Evolutionary conservation across 305 asterid genomes (phyloP), one percentile per base, ranked within the genome.

Genomic region (Solanum hybrid): DNA sequence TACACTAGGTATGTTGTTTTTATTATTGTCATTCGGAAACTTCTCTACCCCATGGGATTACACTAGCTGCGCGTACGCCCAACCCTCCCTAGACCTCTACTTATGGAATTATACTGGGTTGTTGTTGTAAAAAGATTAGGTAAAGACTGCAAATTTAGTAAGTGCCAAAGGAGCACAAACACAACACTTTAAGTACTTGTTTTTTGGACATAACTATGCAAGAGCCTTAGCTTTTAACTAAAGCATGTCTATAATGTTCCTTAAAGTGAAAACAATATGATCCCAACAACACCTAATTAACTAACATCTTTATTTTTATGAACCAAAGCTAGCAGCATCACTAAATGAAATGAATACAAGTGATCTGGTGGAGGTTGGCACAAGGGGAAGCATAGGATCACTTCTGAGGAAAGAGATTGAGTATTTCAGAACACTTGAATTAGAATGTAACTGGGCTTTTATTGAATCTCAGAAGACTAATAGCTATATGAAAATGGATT

Each of bases 321-420:
- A 71, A 26, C 9, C 77, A 71, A 71, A 71, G 85, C 81, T 1
- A 69, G 31, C 69, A 40, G 75, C 73, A 85, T 77, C n/a, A 10
- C 86, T 19, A 69, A 76, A 91, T 37, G 51, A 69, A 79, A 93
- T 94, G 98, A 89, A 87, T 24, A 90, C 92, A 85, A 87, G 73
- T 77, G 90, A 91, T 77, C 97, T 98, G 1, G 69, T 94, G 87
- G 98, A 94, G 77, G 94, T 95, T 10, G 98, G 99, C 15, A 92
- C 98, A 5, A 93, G 94, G 22, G 99, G 99, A 80, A 95, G 97
- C 17, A 93, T 96, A 64, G 98, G 97, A 91, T 95, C 97, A 27
- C 98, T 97, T 24, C 95, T 96, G 42, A 92, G 90, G 94, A 92
- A 91, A 93, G 98, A 95, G 93, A 95, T 94, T 5, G 98, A 95